phyloP scores from a whole-genome alignment of 768 basidiomycete genomes.

The Termitomyces sp. region DNA sequence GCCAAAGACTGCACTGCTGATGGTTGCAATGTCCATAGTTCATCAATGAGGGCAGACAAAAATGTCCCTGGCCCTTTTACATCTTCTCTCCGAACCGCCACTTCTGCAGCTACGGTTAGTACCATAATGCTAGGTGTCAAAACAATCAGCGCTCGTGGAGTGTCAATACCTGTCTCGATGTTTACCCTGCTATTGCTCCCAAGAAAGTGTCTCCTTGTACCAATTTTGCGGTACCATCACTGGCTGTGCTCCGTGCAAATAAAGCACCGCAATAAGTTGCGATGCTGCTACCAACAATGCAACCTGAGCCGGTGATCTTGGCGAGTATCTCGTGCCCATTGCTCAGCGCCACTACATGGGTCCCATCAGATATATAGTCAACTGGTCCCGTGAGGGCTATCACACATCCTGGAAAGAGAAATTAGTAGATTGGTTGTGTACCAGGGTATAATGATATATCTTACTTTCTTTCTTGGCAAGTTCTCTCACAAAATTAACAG shows the following conservation, averaged over 20 bases:
- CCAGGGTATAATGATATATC: constrained; percentile 17
- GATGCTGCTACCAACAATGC: constrained; percentile 72
- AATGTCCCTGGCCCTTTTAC: constrained; percentile 65
- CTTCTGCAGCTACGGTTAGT: constrained; percentile 57
- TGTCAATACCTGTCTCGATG: background rate
- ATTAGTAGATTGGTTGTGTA: background rate
- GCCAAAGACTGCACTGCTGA: constrained; percentile 26
- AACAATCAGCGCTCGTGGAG: background rate
- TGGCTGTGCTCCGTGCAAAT: constrained; percentile 27
- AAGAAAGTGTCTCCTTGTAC: constrained; percentile 75
- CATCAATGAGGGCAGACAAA: constrained; percentile 58
- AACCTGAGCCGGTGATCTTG: constrained; percentile 87
- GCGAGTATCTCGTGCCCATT: constrained; percentile 77
- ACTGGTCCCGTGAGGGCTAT: constrained; percentile 73
- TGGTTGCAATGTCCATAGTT: constrained; percentile 35
- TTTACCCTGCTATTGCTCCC: constrained; percentile 74
- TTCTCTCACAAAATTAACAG: constrained; percentile 58
- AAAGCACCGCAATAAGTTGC: constrained; percentile 77
- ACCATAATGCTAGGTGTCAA: constrained; percentile 40
- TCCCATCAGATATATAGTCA: constrained; percentile 86
- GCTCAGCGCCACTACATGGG: constrained; percentile 53
- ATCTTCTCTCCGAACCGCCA: constrained; percentile 41
- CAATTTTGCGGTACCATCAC: constrained; percentile 35
- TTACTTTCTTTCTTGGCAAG: constrained; percentile 73
- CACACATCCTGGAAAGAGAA: constrained; percentile 57